Evolutionary conservation across 352 stramenopile species (phyloP), one percentile per base, ranked within the genome.

Genomic region (Globisporangium okanoganense): DNA sequence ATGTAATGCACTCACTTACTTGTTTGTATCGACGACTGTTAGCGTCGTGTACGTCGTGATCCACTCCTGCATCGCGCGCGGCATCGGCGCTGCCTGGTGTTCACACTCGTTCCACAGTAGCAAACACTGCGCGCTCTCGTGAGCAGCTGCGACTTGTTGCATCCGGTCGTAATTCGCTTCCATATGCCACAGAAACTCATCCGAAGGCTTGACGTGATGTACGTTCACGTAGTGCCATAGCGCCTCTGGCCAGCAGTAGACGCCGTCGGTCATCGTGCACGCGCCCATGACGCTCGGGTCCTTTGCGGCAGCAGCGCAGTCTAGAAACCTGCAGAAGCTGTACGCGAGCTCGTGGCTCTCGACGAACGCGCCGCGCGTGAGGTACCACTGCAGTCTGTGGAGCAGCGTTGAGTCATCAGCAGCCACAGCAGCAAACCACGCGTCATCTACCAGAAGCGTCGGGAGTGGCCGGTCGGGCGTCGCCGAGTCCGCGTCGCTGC

Each of bases 301-400:
- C 14, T 75, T 35, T 24, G 60, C 43, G 9, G 79, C 73, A 36
- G 67, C 40, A 14, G 43, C 36, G 64, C 84, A 94, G 44, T 75
- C 62, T 7, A 60, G 36, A 62, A 94, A 90, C 14, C 85, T 80
- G 56, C 85, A 94, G 49, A 79, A 89, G 66, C 82, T 92, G 76
- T 91, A 94, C 14, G 76, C 85, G 50, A 92, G 72, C 57, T 94
- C 85, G 36, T 94, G 78, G 51, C 78, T 89, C 59, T 94, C 85
- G 12, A 94, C 72, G 58, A 82, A 85, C 48, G 70, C 78, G 27
- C 68, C 67, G 24, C 56, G 57, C n/a, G 71, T 75, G 25, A 94
- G 68, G 35, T 83, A 94, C 76, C 70, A 79, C 60, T 84, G 62
- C 43, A 94, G 73, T 36, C 54, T 44, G 5, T 3, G 14, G 47